Evolutionary conservation across 1,284 basidiomycete genomes (phyloP).

Genomic region (Clitocybe nebularis): DNA sequence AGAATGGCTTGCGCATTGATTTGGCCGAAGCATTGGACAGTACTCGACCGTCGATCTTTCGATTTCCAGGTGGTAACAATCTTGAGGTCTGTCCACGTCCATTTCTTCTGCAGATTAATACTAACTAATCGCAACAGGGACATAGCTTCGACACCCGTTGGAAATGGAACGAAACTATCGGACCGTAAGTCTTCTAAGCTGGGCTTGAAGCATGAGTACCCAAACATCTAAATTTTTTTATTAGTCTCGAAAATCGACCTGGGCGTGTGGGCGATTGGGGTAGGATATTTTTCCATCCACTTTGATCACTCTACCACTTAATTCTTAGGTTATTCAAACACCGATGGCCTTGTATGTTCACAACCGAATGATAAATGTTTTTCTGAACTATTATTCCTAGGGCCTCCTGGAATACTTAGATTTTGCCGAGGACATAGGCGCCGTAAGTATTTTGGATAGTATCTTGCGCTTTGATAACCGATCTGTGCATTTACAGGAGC

Average conservation of each 20-base stretch:
- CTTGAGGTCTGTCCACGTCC: constrained; percentile 24
- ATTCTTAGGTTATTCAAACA: constrained; percentile 30
- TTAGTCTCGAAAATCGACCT: constrained; percentile 29
- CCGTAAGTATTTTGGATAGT: too few species aligned
- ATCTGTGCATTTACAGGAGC: too few species aligned
- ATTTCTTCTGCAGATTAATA: not conserved
- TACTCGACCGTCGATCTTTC: constrained; percentile 29
- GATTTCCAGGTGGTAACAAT: constrained; percentile 40
- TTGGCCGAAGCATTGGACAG: constrained; percentile 33
- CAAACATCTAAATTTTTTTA: not conserved
- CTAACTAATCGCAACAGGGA: constrained; percentile 15
- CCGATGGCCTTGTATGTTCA: constrained; percentile 32
- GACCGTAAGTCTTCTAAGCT: constrained; percentile 17
- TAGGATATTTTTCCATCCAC: constrained; percentile 12
- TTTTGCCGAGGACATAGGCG: constrained; percentile 34
- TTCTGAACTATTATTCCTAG: constrained; percentile 12
- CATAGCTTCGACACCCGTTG: constrained; percentile 30
- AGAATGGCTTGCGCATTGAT: constrained; percentile 37
- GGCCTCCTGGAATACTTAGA: constrained; percentile 40
- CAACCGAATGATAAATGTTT: constrained; percentile 2
- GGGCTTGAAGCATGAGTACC: too few species aligned
- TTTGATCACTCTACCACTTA: not conserved
- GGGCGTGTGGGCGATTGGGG: constrained; percentile 33
- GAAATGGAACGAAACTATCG: constrained; percentile 40
- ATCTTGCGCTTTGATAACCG: too few species aligned